phyloP scores from a whole-genome alignment of 2,329 filamentous ascomycete genomes.

The Cucurbitaria berberidis region DNA sequence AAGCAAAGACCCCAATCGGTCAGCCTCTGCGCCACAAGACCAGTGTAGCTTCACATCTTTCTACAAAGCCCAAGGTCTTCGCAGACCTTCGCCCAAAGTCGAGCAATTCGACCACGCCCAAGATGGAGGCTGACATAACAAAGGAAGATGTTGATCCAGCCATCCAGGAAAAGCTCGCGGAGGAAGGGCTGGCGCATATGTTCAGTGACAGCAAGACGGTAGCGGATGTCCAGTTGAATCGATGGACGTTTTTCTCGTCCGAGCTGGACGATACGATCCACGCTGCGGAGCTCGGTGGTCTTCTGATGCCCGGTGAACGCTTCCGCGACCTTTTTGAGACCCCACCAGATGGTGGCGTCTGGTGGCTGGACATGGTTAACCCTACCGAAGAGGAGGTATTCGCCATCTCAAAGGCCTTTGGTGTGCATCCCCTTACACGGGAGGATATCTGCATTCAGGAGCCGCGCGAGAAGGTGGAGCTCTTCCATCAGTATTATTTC shows the following conservation, averaged over 20 bases:
- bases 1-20: slow-evolving; percentile 55
- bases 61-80: slow-evolving; percentile 64
- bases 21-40: slow-evolving; percentile 49
- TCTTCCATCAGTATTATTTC: slow-evolving; percentile 98
- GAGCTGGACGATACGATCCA: slow-evolving; percentile 93
- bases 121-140: slow-evolving; percentile 44
- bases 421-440: slow-evolving; percentile 91
- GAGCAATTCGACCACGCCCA: slow-evolving; percentile 40
- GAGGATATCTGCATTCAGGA: slow-evolving; percentile 97
- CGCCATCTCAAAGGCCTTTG: slow-evolving; percentile 90
- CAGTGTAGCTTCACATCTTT: slow-evolving; percentile 47
- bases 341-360: slow-evolving; percentile 78
- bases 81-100: slow-evolving; percentile 63
- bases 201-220: slow-evolving; percentile 42
- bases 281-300: slow-evolving; percentile 83
- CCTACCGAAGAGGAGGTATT: slow-evolving; percentile 88
- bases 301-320: slow-evolving; percentile 87
- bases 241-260: slow-evolving; percentile 97
- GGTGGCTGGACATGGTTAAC: slow-evolving; percentile 96
- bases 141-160: slow-evolving; percentile 39
- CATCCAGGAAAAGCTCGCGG: slow-evolving; percentile 53
- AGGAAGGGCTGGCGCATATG: slow-evolving; percentile 45
- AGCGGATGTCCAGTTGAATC: slow-evolving; percentile 65
- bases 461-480: slow-evolving; percentile 95
- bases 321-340: slow-evolving; percentile 86